Evolutionary conservation across 345 rosid species (phyloP).

Genomic region (Cardiospermum halicacabum): DNA sequence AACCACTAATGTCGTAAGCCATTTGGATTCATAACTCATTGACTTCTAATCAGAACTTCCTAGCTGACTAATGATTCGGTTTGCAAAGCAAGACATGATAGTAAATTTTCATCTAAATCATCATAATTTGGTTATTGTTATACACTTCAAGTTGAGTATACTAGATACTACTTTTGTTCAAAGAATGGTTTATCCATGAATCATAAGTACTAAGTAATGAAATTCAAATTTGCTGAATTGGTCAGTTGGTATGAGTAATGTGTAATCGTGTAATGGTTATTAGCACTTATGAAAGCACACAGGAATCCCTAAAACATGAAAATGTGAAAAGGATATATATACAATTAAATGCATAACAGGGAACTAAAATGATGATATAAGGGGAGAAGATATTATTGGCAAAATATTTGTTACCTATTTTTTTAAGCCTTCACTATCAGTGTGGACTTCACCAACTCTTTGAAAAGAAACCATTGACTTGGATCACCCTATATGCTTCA

Average conservation of each 20-base stretch:
- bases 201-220: no score
- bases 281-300: neutral
- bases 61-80: neutral
- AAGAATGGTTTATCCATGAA: no score
- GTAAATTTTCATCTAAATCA: neutral
- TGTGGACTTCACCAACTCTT: constrained; percentile 1
- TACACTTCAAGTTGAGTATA: neutral
- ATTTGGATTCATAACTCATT: neutral
- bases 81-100: neutral
- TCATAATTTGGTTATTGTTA: neutral
- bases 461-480: neutral
- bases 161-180: no score
- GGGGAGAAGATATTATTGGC: neutral
- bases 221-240: no score
- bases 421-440: neutral
- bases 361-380: neutral
- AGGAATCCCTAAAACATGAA: neutral
- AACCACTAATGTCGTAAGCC: neutral
- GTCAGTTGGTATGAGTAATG: no score
- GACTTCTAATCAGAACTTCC: neutral
- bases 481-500: neutral
- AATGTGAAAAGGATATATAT: neutral
- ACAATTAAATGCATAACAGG: neutral
- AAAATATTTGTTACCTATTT: neutral
- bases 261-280: no score